Evolutionary conservation across 345 rosid genomes (phyloP), one percentile per base, ranked within the genome.

Genomic region (Odontarrhena argentea): DNA sequence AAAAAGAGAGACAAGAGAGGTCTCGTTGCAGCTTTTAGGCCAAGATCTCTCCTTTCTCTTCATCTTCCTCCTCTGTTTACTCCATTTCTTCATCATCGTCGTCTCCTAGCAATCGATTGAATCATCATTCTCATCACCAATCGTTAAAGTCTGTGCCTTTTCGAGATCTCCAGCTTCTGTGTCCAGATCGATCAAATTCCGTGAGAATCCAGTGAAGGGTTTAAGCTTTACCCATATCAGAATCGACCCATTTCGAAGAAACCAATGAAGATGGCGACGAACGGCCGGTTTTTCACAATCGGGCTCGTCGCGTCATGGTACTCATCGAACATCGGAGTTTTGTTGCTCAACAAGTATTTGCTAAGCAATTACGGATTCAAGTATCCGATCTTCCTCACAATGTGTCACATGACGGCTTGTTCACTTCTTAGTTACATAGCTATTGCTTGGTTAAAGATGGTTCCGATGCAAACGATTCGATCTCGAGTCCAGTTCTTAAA

Each of bases 351-450:
- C 87, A 95, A 95, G 83, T 95, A 91, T 74, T 75, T 91, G 67
- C 79, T 95, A 3, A 87, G 94, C 82, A 91, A 91, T 71, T 95
- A 91, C 25, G 99, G 98, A 4, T 95, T 95, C 89, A 95, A 84
- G 83, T 95, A 91, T 73, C 99, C 99, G 67, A 95, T 95, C 80
- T 95, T 95, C 74, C 81, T 95, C 63, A 91, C 99, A 65, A 91
- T 95, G 98, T 95, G 99, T 61, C 99, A 95, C 84, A 95, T 95
- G 99, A 95, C 96, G 8, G 98, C 99, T 41, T 95, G 99, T 60
- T 87, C 96, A 37, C 68, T 95, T 77, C 77, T 95, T 37, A 89
- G 96, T 80, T 95, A 95, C 76, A 67, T 95, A 42, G 96, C 92
- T 74, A 87, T 95, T 64, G 98, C 90, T 2, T 91, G 99, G 98